These are phyloP conservation scores for Guadua angustifolia DNA, from an alignment of 176 grass and related monocot species.

Conservation along the genomic window DNA sequence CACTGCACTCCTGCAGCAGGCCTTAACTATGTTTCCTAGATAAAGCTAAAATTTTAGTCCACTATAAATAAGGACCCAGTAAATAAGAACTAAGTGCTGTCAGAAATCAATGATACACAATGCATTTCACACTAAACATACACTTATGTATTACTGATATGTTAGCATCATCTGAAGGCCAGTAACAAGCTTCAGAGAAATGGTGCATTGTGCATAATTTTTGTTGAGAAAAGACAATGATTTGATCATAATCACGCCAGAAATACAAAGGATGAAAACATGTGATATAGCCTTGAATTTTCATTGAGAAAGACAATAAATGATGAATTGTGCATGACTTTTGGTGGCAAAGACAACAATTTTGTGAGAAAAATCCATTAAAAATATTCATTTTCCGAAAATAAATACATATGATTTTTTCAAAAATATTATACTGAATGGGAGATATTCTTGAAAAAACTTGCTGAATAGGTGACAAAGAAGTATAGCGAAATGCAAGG, in stretches of 20 bases:
- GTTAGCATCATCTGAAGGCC: not conserved
- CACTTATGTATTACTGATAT: not conserved
- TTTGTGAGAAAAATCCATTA: not conserved
- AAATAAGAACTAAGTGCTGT: no score
- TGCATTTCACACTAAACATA: not conserved
- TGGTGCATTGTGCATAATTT: not conserved
- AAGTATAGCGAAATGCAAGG: not conserved
- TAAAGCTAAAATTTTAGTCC: no score
- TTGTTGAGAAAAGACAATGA: no score
- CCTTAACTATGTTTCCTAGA: no score
- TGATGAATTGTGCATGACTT: no score
- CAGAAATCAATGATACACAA: not conserved
- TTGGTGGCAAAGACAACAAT: no score
- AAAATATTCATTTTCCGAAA: not conserved
- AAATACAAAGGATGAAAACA: no score
- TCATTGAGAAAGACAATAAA: no score
- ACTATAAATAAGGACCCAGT: no score
- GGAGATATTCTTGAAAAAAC: not conserved
- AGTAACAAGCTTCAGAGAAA: not conserved
- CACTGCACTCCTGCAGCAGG: not conserved
- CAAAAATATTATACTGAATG: not conserved
- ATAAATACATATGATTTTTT: not conserved
- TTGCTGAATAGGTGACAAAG: not conserved
- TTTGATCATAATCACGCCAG: no score
- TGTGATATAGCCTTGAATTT: no score